Conservation (phyloP, 805 yeast species). For the Hagleromyces aurorensis region DNA sequence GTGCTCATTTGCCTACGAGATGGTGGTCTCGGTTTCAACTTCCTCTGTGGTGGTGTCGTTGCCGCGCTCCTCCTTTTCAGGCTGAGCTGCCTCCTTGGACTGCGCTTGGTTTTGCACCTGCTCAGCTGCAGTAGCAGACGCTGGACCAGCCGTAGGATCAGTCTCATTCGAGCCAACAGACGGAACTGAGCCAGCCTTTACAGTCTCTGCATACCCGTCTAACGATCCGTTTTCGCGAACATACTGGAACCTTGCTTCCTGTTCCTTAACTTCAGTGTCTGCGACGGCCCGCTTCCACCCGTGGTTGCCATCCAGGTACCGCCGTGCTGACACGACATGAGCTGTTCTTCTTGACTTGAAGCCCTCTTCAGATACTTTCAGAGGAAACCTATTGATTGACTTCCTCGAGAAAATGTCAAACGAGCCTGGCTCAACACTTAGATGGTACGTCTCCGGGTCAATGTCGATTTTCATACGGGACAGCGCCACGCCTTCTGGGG, state of each 20-base stretch:
- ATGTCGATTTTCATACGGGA: conserved; percentile 73
- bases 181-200: too few relatives aligned
- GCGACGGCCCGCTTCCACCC: conserved; percentile 50
- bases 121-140: conserved; percentile 8
- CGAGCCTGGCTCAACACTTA: conserved; percentile 73
- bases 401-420: conserved; percentile 71
- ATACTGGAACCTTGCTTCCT: conserved; percentile 18
- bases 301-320: conserved; percentile 41
- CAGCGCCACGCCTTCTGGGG: conserved; percentile 50
- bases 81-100: conserved; percentile 5
- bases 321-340: conserved; percentile 31
- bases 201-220: conserved; percentile 2
- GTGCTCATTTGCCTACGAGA: too few relatives aligned
- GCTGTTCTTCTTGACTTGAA: conserved; percentile 27
- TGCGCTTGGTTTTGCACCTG: conserved; percentile 5
- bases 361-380: conserved; percentile 17
- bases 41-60: conserved; percentile 39
- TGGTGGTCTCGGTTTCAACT: conserved; percentile 35
- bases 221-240: conserved; percentile 19
- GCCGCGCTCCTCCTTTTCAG: conserved; percentile 24
- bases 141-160: too few relatives aligned
- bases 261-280: conserved; percentile 30
- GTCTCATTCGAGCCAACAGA: too few relatives aligned
- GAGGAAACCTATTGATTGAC: conserved; percentile 38
- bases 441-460: conserved; percentile 66